Percentiles rank a stretch among this genome's conserved stretches.
Evolutionary conservation across 805 yeast genomes (phyloP).

Genomic region (Saccharomyces paradoxus): DNA sequence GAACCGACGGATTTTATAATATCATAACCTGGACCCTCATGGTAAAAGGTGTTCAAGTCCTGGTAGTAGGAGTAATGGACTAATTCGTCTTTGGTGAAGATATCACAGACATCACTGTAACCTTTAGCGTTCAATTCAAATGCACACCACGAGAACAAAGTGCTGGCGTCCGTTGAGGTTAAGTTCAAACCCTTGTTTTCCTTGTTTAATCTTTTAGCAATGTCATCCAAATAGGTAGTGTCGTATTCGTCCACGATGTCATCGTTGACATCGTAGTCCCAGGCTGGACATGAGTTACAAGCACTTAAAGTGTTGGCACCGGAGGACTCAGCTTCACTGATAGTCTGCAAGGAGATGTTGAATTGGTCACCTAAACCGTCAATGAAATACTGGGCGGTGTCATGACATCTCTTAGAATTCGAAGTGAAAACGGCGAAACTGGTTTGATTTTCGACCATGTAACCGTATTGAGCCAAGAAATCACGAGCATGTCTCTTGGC

Average conservation of each 20-base stretch:
- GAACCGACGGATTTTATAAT: conserved; percentile 53
- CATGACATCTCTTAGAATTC: conserved; percentile 41
- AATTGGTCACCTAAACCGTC: conserved; percentile 8
- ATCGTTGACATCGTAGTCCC: conserved; percentile 19
- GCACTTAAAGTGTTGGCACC: conserved; percentile 49
- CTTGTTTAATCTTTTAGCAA: conserved; percentile 43
- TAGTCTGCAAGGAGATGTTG: conserved; percentile 29
- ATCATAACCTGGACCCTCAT: conserved; percentile 58
- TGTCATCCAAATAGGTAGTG: conserved; percentile 38
- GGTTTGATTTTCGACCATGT: conserved; percentile 32
- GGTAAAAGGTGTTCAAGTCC: conserved; percentile 54
- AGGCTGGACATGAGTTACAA: conserved; percentile 36
- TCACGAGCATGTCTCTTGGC: conserved; percentile 38
- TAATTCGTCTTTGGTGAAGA: conserved; percentile 63
- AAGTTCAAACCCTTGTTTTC: conserved; percentile 48
- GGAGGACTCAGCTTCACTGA: conserved; percentile 35
- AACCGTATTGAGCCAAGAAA: conserved; percentile 37
- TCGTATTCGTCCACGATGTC: conserved; percentile 15
- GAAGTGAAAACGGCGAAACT: conserved; percentile 40
- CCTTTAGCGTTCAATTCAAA: conserved; percentile 69
- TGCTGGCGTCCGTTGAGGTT: conserved; percentile 43
- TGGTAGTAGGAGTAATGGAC: conserved; percentile 50
- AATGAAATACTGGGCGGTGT: conserved; percentile 35
- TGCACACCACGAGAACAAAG: conserved; percentile 58
- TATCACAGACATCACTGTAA: conserved; percentile 54